A percentile compares a stretch with the other conserved stretches of the same genome.
Conservation (phyloP, 148 eudicot species). For the Simmondsia chinensis region DNA sequence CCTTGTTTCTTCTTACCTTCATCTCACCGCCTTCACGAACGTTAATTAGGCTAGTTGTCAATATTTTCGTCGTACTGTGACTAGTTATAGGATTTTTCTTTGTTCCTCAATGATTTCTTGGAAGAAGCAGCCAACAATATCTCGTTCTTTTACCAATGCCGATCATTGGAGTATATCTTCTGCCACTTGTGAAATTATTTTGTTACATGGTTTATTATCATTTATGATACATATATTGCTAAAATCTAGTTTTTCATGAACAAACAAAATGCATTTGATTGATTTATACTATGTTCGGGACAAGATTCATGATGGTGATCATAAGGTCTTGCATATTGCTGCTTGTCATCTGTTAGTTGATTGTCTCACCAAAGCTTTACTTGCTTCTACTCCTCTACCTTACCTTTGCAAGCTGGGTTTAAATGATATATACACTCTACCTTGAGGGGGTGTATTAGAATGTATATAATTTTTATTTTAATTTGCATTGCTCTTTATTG, state of each 20-base stretch:
- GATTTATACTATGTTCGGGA: slow-evolving; percentile 2
- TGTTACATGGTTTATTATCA: not conserved
- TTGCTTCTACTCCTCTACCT: too few relatives aligned
- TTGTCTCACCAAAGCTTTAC: too few relatives aligned
- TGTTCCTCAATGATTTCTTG: not conserved
- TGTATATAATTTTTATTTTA: too few relatives aligned
- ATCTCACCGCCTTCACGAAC: too few relatives aligned
- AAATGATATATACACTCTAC: too few relatives aligned
- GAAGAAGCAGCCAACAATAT: not conserved
- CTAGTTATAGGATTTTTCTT: not conserved
- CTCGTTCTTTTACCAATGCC: not conserved
- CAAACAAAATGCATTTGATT: not conserved
- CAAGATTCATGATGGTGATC: too few relatives aligned
- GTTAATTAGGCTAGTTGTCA: not conserved
- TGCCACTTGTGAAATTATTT: not conserved
- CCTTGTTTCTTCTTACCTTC: too few relatives aligned
- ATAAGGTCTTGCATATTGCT: too few relatives aligned
- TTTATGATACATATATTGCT: not conserved
- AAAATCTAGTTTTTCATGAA: slow-evolving; percentile 1
- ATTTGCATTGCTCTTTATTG: too few relatives aligned
- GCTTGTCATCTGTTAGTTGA: too few relatives aligned
- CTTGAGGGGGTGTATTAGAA: too few relatives aligned
- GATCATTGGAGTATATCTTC: not conserved
- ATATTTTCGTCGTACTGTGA: not conserved
- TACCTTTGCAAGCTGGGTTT: too few relatives aligned